Evolutionary conservation across 371 early-diverging fungal species (phyloP), one percentile per base, ranked within the genome.

Genomic region (Mortierella sp.): DNA sequence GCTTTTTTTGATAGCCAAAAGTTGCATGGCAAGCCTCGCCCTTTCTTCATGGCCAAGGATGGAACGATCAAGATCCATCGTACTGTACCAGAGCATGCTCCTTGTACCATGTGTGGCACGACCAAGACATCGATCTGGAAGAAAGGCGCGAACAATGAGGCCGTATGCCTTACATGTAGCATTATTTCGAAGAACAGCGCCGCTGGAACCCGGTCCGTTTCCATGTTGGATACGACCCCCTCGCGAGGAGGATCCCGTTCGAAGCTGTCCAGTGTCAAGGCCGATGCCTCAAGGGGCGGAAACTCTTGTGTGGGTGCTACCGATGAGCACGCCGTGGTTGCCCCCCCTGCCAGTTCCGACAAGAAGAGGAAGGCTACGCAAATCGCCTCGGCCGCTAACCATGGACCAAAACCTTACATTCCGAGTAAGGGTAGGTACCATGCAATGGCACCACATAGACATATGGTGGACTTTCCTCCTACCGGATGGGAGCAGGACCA

Each of bases 41-140:
- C 76, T 0, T 69, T 65, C 48, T 69, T 65, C 59, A 69, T 31
- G 47, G 55, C 76, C 9, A 54, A 54, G n/a, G 76, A 76, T 45
- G 76, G 76, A 0, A 58, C 70, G 16, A 69, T 76, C 58, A 76
- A 69, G 49, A 76, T 76, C 52, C 76, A 69, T 13, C 65, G 76
- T 1, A 54, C 63, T 8, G 28, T 58, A 1, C 61, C 66, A 0
- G 70, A 61, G 13, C 76, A 76, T 16, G 39, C 43, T 0, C 76
- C 76, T 0, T 76, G 76, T 43, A 23, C 39, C 0, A 21, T 45
- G 16, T 76, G 76, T 21, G 55, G 59, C 16, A 46, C 62, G 2
- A 61, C 61, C 23, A 45, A 56, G 24, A 58, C 69, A 2, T 55
- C 76, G 0, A 34, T 62, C n/a, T 76, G 76, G 76, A 50, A 45